Evolutionary conservation across 345 rosid genomes (phyloP), one percentile per base, ranked within the genome.

Genomic region (Camelina neglecta): DNA sequence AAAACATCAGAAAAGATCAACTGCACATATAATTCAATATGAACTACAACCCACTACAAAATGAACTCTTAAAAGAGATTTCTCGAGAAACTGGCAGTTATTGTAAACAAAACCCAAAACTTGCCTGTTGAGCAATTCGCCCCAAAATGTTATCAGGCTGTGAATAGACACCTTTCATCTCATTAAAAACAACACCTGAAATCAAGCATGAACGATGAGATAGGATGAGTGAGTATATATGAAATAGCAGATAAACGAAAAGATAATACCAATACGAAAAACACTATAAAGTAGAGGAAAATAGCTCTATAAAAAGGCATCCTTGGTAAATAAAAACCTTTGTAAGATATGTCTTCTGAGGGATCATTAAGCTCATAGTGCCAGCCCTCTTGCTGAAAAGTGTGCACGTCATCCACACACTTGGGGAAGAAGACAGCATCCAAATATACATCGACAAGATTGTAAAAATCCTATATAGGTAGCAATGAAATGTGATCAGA

Each of bases 311-410:
- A 29, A 47, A 57, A 26, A 21, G 44, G 63, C 11, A 61, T 47
- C 39, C 18, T 61, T 20, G 10, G 58, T 13, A 36, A 50, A 41
- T 7, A 48, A 67, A 67, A 70, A 90, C 98, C 98, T 90, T 94
- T 94, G 68, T 92, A 94, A 71, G 90, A 80, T 73, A 94, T 90
- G 60, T 92, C 97, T 79, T 94, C 96, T 3, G 90, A 84, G 41
- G 94, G 92, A 83, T 89, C 76, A 55, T 94, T 79, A 60, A 94
- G 97, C 88, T 94, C 98, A 57, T 87, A 90, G 82, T 92, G 97
- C 96, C 98, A 94, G 65, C 98, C 98, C 92, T 94, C 98, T 74
- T 94, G 98, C 71, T 94, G 96, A 84, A 94, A 94, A 29, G 95
- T 94, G 38, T 85, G 96, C 60, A 84, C 71, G 81, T 94, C 97